Base-by-base conservation (phyloP, 768 basidiomycete genomes). In the Lentinus brumalis region DNA sequence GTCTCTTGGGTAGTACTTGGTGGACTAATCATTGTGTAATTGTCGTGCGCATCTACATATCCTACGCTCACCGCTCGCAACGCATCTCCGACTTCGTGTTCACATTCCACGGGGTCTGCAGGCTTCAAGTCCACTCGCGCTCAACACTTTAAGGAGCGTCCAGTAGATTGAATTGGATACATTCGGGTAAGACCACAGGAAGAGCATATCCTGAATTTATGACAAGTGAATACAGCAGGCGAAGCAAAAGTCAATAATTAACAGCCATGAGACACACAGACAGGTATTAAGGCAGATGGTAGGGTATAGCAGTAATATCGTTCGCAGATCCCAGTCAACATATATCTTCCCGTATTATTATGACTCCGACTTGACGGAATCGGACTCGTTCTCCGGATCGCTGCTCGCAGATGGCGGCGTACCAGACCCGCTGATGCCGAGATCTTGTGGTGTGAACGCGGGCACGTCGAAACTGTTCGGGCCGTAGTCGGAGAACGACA, bases 401-500 rank as follows among this genome's bases (percentile, higher is more conserved):
- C 82, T 84, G 51, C 60, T 63, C 54, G 70, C 62, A 10, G 69
- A 64, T 39, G 74, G 66, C 80, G 66, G 78, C 65, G 71, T 70
- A 50, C 68, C 79, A 30, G 82, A 74, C 55, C 81, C 71, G 56
- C 75, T 79, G 55, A 92, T 80, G 58, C 81, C 82, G 65, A 92
- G 70, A 63, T 91, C 90, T 67, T 87, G 87, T 40, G 85, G 76
- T 50, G 83, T 75, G 73, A 89, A 89, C n/a, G 78, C 80, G 38
- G 82, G 69, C 50, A 91, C 89, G 72, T 92, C 91, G 66, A 91
- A 92, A 16, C 84, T 50, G 50, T 61, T 73, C 61, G 81, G 83
- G 54, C 82, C 81, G 40, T 86, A 93, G 73, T 93, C 91, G 57
- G 84, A 76, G 72, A 91, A 93, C 39, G 86, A 81, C 65, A 91